Evolutionary conservation across 2,329 filamentous ascomycete species (phyloP).

Genomic region (Colletotrichum endophyticum): DNA sequence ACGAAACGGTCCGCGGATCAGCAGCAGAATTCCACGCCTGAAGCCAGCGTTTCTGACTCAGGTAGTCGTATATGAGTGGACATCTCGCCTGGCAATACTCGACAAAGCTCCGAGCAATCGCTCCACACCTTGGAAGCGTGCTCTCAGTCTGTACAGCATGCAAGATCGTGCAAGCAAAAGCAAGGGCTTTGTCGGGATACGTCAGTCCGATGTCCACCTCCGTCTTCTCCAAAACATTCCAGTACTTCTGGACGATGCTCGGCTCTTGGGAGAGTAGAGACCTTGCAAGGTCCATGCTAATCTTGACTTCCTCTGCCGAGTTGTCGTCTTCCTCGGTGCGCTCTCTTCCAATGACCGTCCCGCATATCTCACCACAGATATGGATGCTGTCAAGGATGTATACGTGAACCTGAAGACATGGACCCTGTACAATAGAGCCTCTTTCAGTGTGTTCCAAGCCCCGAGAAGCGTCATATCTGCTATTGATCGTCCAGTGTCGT

Average conservation of each 20-base stretch:
- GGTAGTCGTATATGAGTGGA: neutral
- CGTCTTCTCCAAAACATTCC: neutral
- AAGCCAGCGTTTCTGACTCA: neutral
- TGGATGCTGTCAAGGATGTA: neutral
- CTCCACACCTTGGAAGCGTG: neutral
- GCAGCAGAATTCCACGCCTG: neutral
- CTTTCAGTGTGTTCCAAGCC: neutral
- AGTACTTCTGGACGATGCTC: neutral
- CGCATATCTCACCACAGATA: neutral
- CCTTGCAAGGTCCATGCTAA: neutral
- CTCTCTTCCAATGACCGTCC: neutral
- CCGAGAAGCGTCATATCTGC: neutral
- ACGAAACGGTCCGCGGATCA: neutral
- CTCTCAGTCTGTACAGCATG: neutral
- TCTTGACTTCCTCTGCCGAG: neutral
- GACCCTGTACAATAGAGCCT: neutral
- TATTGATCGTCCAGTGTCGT: neutral
- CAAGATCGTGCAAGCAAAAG: neutral
- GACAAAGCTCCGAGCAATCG: neutral
- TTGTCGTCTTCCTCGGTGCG: neutral
- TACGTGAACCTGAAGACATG: neutral
- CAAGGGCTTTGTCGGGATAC: neutral
- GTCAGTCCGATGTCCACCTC: neutral
- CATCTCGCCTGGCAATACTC: neutral
- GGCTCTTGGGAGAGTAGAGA: neutral